Evolutionary conservation across 768 basidiomycete genomes (phyloP).

Genomic region (Hemileccinum impolitum): DNA sequence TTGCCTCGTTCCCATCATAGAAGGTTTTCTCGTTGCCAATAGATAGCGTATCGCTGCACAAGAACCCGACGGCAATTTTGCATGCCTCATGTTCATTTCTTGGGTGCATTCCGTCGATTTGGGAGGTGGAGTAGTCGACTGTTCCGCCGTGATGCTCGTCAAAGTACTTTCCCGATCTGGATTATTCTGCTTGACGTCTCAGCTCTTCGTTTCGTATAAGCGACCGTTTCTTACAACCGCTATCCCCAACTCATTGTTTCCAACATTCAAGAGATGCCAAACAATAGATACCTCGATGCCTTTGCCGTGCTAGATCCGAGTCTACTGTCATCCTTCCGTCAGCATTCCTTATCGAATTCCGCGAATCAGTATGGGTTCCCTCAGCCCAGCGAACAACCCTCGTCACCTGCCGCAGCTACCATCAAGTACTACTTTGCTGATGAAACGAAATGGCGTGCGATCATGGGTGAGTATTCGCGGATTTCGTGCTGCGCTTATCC

Average conservation of each 20-base stretch:
- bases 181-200: no score
- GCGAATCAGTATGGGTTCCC: constrained; percentile 8
- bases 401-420: constrained; percentile 1
- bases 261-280: not conserved
- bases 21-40: not conserved
- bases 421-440: constrained; percentile 7
- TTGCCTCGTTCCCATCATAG: not conserved
- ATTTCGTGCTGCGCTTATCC: no score
- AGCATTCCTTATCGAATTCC: not conserved
- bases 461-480: not conserved
- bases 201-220: not conserved
- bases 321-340: not conserved
- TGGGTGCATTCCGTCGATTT: not conserved
- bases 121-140: not conserved
- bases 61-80: not conserved
- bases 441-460: constrained; percentile 2
- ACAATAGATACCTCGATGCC: not conserved
- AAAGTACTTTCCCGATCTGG: not conserved
- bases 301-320: not conserved
- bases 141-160: not conserved
- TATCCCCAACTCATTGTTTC: not conserved
- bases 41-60: not conserved
- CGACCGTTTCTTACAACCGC: not conserved
- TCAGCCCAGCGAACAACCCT: not conserved
- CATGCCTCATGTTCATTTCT: not conserved